phyloP scores from a whole-genome alignment of 352 stramenopile genomes.

The Globisporangium okanoganense region DNA sequence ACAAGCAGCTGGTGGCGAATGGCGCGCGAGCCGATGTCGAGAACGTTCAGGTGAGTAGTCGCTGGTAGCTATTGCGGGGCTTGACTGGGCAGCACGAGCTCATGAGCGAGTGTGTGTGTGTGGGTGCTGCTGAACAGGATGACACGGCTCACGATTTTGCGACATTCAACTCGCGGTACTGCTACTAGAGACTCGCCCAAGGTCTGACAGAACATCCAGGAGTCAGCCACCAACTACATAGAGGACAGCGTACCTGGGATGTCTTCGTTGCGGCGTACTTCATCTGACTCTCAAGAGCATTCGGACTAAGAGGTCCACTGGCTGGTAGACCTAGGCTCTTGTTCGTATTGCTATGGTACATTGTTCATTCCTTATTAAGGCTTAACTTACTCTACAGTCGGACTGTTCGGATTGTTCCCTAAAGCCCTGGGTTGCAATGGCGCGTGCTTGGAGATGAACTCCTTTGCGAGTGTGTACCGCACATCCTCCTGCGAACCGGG shows the following conservation, averaged over 20 bases:
- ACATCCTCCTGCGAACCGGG: slow-evolving; percentile 46
- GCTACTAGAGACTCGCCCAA: too few species aligned
- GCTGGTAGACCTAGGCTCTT: too few species aligned
- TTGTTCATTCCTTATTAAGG: too few species aligned
- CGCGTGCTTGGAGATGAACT: slow-evolving; percentile 48
- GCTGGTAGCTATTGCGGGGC: background rate
- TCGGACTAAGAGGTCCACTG: too few species aligned
- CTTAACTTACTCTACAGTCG: background rate
- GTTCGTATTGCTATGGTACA: too few species aligned
- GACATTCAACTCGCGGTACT: slow-evolving; percentile 27
- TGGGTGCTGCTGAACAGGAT: slow-evolving; percentile 18
- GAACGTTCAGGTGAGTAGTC: slow-evolving; percentile 44
- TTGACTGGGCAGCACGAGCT: background rate
- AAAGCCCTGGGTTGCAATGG: background rate
- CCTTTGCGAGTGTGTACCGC: slow-evolving; percentile 53
- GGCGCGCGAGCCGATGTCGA: slow-evolving; percentile 47
- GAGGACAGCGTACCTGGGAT: too few species aligned
- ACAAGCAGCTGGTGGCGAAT: slow-evolving; percentile 26
- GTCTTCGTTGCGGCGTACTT: too few species aligned
- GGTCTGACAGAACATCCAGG: too few species aligned
- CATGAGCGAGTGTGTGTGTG: background rate
- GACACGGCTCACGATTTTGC: slow-evolving; percentile 31
- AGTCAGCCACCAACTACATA: too few species aligned
- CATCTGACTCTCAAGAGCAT: too few species aligned
- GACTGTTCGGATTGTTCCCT: background rate